phyloP scores from a whole-genome alignment of 2,329 filamentous ascomycete genomes.

The Thelonectria olida region DNA sequence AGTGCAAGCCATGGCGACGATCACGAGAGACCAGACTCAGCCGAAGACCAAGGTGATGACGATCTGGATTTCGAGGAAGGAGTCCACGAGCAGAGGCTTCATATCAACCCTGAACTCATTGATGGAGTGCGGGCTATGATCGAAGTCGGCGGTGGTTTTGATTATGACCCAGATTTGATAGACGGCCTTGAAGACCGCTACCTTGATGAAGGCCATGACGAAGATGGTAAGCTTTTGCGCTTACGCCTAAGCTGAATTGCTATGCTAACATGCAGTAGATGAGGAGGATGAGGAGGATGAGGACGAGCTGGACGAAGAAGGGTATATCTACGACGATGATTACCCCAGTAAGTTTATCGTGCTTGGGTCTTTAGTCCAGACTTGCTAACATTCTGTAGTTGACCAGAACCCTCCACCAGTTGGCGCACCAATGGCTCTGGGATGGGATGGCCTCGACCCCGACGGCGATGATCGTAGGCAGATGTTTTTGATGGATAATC shows the following conservation, averaged over 20 bases:
- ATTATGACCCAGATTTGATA: conserved; percentile 62
- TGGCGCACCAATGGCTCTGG: conserved; percentile 54
- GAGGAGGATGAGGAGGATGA: conserved; percentile 71
- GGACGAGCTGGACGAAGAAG: conserved; percentile 75
- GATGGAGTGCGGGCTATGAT: conserved; percentile 65
- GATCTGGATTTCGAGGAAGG: conserved; percentile 65
- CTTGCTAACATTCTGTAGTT: conserved; percentile 16
- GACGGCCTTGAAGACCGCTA: conserved; percentile 62
- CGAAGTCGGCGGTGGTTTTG: conserved; percentile 56
- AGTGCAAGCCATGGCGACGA: conserved; percentile 68
- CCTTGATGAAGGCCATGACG: conserved; percentile 66
- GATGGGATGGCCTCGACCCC: conserved; percentile 66
- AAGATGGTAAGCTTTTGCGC: conserved; percentile 56
- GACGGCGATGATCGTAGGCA: conserved; percentile 60
- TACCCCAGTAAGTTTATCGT: conserved; percentile 60
- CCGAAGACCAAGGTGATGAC: conserved; percentile 47
- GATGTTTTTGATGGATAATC: conserved; percentile 61
- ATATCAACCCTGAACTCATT: conserved; percentile 58
- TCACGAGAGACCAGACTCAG: conserved; percentile 56
- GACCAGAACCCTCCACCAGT: conserved; percentile 52
- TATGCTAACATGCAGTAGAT: conserved; percentile 39
- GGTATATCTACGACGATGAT: conserved; percentile 69
- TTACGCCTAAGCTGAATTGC: background rate
- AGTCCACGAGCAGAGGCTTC: conserved; percentile 61
- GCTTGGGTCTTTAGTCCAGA: background rate